Conservation (phyloP, 768 basidiomycete genomes). For the Cystobasidium onofrii region DNA sequence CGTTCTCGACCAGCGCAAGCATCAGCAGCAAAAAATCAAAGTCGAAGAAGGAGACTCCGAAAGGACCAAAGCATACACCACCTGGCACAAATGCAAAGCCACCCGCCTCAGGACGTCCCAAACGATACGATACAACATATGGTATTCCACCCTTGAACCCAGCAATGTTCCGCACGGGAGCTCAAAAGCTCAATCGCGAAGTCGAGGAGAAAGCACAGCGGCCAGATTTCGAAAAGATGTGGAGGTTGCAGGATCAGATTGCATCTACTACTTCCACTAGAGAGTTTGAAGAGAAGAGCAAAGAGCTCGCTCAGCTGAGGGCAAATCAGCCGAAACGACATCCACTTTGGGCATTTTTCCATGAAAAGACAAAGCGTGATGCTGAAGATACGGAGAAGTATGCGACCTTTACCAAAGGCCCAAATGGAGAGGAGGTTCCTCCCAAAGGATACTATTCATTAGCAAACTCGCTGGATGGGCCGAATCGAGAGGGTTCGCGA, state of each 20-base stretch:
- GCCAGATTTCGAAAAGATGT: slow-evolving; percentile 20
- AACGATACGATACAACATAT: slow-evolving; percentile 38
- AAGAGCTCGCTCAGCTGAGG: slow-evolving; percentile 5
- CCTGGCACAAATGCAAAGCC: slow-evolving; percentile 25
- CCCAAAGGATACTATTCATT: background rate
- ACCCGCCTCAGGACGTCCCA: slow-evolving; percentile 35
- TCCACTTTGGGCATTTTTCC: slow-evolving; percentile 43
- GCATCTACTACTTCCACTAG: background rate
- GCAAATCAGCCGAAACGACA: slow-evolving; percentile 33
- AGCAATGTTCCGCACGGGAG: background rate
- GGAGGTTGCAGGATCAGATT: slow-evolving; percentile 10
- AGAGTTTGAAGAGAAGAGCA: slow-evolving; percentile 9
- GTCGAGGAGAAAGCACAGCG: slow-evolving; percentile 4
- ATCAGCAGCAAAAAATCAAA: slow-evolving; percentile 10
- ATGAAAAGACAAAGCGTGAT: slow-evolving; percentile 28
- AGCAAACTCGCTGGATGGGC: slow-evolving; percentile 5
- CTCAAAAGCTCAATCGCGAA: background rate
- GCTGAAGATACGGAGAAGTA: slow-evolving; percentile 35
- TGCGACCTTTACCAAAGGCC: slow-evolving; percentile 16
- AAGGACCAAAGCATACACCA: slow-evolving; percentile 13
- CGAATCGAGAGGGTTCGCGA: background rate
- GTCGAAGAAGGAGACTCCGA: background rate
- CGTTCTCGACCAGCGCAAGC: background rate
- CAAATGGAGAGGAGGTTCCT: background rate
- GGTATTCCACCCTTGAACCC: slow-evolving; percentile 23